phyloP scores from a whole-genome alignment of 805 yeast species.

The Isabelozyma pseudorhagii region DNA sequence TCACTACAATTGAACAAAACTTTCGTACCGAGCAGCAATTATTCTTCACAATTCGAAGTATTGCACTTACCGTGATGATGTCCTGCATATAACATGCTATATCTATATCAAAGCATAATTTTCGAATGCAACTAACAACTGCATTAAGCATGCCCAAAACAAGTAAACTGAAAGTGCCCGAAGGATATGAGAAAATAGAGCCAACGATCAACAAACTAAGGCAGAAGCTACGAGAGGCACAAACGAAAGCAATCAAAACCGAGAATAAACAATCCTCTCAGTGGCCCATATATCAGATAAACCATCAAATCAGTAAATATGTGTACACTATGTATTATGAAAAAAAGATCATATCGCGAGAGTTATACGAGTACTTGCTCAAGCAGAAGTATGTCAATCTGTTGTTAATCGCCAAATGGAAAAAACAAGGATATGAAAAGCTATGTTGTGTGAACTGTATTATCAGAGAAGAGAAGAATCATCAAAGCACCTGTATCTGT shows the following conservation, averaged over 20 bases:
- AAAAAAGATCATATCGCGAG: slow-evolving; percentile 61
- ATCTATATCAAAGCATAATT: not conserved
- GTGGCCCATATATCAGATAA: slow-evolving; percentile 70
- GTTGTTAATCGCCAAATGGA: slow-evolving; percentile 76
- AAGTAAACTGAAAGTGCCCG: slow-evolving; percentile 57
- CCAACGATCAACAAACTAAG: slow-evolving; percentile 63
- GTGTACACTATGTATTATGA: slow-evolving; percentile 71
- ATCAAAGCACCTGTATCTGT: slow-evolving; percentile 75
- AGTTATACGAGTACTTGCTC: slow-evolving; percentile 71
- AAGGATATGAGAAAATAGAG: slow-evolving; percentile 66
- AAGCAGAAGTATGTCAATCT: slow-evolving; percentile 65
- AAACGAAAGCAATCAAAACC: slow-evolving; percentile 28
- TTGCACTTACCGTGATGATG: not conserved
- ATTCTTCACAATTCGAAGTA: no score
- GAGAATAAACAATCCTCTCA: slow-evolving; percentile 53
- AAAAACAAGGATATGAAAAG: slow-evolving; percentile 80
- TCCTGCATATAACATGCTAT: not conserved
- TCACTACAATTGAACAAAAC: no score
- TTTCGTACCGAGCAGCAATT: no score
- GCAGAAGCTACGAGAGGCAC: slow-evolving; percentile 52
- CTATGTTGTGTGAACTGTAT: slow-evolving; percentile 83
- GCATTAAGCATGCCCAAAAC: slow-evolving; percentile 44
- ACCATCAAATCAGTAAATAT: slow-evolving; percentile 74
- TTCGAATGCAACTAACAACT: not conserved
- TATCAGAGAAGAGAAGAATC: slow-evolving; percentile 56